Percentiles rank a stretch among this genome's conserved stretches.
These are phyloP conservation scores for Cladosporium austrohemisphaericum DNA, from an alignment of 2,329 filamentous ascomycete species.

Conservation along the genomic window DNA sequence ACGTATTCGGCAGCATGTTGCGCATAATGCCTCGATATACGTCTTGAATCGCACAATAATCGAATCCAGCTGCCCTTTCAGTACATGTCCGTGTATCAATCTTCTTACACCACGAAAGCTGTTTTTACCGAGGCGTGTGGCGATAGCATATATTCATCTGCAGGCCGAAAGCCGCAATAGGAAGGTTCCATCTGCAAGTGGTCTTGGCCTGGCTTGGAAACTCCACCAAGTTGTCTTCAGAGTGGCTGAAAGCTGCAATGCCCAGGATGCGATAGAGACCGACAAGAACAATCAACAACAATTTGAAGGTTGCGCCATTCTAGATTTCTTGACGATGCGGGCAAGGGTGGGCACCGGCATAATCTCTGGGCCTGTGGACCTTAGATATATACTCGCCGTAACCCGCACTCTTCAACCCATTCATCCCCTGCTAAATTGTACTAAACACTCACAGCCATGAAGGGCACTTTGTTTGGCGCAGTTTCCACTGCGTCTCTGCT, in stretches of 20 bases:
- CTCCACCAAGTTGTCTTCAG: slow-evolving; percentile 3
- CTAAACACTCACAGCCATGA: slow-evolving; percentile 1
- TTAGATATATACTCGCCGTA: not conserved
- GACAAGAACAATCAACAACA: slow-evolving; percentile 1
- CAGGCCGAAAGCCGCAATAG: slow-evolving; percentile 7
- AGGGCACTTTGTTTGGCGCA: not conserved
- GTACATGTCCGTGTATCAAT: no score
- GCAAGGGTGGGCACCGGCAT: slow-evolving; percentile 4
- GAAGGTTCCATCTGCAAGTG: slow-evolving; percentile 10
- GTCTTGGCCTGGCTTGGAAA: slow-evolving; percentile 10
- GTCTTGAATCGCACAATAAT: no score
- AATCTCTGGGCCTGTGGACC: not conserved
- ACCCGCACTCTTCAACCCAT: no score
- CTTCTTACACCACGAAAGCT: no score
- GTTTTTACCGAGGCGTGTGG: not conserved
- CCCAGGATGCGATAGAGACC: slow-evolving; percentile 5
- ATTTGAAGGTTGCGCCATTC: slow-evolving; percentile 3
- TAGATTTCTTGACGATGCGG: not conserved
- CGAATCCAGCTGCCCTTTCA: no score
- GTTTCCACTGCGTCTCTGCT: slow-evolving; percentile 11
- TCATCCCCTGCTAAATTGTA: not conserved
- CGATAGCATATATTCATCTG: slow-evolving; percentile 6
- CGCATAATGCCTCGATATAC: no score
- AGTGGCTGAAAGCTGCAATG: slow-evolving; percentile 4
- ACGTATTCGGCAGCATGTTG: no score